phyloP scores from a whole-genome alignment of 371 early-diverging fungal genomes.

The Smittium mucronatum region DNA sequence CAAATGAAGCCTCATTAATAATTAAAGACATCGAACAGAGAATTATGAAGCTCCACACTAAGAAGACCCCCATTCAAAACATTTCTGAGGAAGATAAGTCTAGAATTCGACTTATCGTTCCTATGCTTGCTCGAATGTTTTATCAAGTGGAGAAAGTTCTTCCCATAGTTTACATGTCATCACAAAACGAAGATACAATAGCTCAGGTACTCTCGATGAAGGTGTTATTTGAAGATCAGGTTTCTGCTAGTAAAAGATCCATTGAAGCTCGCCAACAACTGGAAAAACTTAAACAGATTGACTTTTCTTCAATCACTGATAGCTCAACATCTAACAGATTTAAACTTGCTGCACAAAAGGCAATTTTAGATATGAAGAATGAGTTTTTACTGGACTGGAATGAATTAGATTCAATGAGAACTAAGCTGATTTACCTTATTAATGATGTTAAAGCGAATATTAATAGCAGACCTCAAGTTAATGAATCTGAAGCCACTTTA shows the following conservation, averaged over 20 bases:
- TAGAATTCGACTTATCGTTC: background rate
- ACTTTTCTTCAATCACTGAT: background rate
- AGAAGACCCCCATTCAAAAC: background rate
- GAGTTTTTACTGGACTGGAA: conserved; percentile 3
- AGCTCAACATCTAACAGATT: background rate
- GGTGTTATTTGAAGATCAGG: background rate
- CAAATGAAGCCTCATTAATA: background rate
- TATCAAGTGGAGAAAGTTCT: background rate
- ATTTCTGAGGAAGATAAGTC: background rate
- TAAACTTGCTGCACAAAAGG: background rate
- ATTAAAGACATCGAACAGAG: background rate
- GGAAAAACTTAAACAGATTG: background rate
- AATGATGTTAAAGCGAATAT: conserved; percentile 3
- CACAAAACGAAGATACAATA: background rate
- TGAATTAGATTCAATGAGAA: background rate
- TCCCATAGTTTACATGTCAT: conserved; percentile 1
- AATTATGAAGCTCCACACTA: background rate
- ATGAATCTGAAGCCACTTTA: background rate
- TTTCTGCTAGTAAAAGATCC: background rate
- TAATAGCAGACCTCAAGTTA: background rate
- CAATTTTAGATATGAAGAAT: background rate
- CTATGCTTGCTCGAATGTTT: conserved; percentile 1
- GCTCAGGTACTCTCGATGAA: conserved; percentile 3
- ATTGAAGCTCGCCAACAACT: background rate
- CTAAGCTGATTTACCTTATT: background rate